Evolutionary conservation across 2,329 filamentous ascomycete species (phyloP).

Genomic region (Aspergillus persii): DNA sequence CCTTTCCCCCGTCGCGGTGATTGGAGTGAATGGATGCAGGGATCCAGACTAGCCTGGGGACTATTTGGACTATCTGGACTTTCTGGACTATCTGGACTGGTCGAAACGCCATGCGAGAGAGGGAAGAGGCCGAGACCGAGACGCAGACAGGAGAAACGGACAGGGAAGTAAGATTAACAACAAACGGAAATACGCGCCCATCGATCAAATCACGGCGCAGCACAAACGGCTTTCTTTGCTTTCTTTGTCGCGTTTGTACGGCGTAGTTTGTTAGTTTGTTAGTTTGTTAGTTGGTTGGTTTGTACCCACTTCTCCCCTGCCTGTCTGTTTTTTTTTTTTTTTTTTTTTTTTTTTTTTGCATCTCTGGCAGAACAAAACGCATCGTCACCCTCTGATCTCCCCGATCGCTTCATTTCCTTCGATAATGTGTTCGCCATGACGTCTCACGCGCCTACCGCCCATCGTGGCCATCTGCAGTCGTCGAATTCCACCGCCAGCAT

Average conservation of each 20-base stretch:
- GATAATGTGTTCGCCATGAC: slow-evolving; percentile 14
- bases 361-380: slow-evolving; percentile 29
- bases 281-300: too few relatives aligned
- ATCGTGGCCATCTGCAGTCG: slow-evolving; percentile 22
- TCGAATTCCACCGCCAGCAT: slow-evolving; percentile 41
- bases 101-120: not conserved
- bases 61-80: too few relatives aligned
- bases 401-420: not conserved
- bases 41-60: not conserved
- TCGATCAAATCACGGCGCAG: not conserved
- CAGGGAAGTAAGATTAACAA: too few relatives aligned
- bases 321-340: slow-evolving; percentile 3
- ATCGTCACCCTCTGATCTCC: not conserved
- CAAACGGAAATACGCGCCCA: not conserved
- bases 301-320: not conserved
- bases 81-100: not conserved
- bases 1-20: too few relatives aligned
- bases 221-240: not conserved
- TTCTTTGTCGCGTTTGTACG: not conserved
- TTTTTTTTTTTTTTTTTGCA: not conserved
- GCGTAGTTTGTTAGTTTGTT: too few relatives aligned
- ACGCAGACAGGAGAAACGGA: too few relatives aligned
- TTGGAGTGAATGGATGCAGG: too few relatives aligned
- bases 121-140: not conserved
- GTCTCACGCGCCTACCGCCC: slow-evolving; percentile 8